Conservation (phyloP, 257 asterid genomes). For the Fraxinus quadrangulata region DNA sequence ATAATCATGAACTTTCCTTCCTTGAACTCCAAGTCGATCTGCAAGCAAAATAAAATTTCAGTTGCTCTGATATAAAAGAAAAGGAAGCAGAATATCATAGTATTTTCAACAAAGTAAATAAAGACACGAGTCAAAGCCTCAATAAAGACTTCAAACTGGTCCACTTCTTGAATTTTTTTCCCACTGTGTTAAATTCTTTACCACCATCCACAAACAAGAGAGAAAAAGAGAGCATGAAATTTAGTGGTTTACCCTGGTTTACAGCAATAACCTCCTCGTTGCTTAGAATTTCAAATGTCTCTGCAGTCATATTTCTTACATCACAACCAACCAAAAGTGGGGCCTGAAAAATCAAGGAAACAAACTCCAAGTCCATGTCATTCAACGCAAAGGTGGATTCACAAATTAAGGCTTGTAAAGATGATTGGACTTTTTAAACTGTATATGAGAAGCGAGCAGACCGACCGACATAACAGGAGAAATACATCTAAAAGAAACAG, state of each 20-base stretch:
- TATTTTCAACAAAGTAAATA: background rate
- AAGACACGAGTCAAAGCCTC: background rate
- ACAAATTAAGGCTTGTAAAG: background rate
- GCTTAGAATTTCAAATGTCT: conserved; percentile 69
- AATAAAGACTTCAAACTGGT: background rate
- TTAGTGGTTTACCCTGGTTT: conserved; percentile 65
- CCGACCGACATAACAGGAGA: background rate
- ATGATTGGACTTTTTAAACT: background rate
- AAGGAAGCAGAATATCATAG: background rate
- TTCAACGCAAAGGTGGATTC: background rate
- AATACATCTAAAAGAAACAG: background rate
- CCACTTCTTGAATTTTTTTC: background rate
- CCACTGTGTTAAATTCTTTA: background rate
- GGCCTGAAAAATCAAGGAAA: conserved; percentile 52
- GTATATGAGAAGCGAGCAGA: background rate
- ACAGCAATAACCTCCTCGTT: conserved; percentile 84
- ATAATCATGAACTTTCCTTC: conserved; percentile 66
- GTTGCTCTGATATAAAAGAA: background rate
- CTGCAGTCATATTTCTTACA: conserved; percentile 77
- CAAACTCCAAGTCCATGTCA: background rate
- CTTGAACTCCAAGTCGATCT: conserved; percentile 95
- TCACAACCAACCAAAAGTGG: conserved; percentile 95
- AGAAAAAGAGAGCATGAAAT: conserved; percentile 7
- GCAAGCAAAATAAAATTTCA: conserved; percentile 32
- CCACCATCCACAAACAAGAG: background rate